Base-by-base conservation (phyloP, 179 eudicot species). In the Drosera spatulata region DNA sequence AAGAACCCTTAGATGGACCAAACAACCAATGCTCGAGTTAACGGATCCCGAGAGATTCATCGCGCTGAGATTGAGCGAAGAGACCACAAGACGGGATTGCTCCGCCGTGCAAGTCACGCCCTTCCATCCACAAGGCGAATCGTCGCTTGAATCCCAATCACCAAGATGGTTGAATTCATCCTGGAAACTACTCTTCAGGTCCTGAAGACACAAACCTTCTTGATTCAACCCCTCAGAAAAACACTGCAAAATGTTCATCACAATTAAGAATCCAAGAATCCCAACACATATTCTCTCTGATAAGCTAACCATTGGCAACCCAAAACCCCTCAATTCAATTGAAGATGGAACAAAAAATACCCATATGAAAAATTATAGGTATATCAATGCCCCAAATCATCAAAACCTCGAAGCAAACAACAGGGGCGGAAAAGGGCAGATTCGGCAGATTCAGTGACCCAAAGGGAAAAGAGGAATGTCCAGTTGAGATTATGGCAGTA, bases 31-130 rank as follows among this genome's bases (percentile, higher is more conserved):
- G 68, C 80, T 85, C 10, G 84, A 62, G 66, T 74, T 75, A 38
- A 93, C 41, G 1, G 67, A 72, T 7, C 99, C 99, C 7, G 96
- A 82, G 39, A 93, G 94, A 57, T 89, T 85, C 86, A 74, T 70
- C 8, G 61, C 72, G n/a, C 43, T 60, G 60, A 91, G 73, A 72
- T 85, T 73, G 56, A 91, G 77, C 54, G 86, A 77, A 33, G 22
- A 39, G 41, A 91, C 96, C 4, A 76, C 70, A 5, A 70, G 78
- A 47, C 45, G 50, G 58, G 70, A 61, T 4, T 57, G 41, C 73
- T 41, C 63, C 41, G 53, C 59, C 13, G 81, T 66, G 75, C 98
- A 91, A 59, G 49, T 73, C 54, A 91, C 96, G 66, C 96, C 97
- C 3, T 5, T 59, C 97, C 97, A 91, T 56, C 56, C 56, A 77